Conservation (phyloP, 2,329 filamentous ascomycete genomes). For the Anthostomella pinea region DNA sequence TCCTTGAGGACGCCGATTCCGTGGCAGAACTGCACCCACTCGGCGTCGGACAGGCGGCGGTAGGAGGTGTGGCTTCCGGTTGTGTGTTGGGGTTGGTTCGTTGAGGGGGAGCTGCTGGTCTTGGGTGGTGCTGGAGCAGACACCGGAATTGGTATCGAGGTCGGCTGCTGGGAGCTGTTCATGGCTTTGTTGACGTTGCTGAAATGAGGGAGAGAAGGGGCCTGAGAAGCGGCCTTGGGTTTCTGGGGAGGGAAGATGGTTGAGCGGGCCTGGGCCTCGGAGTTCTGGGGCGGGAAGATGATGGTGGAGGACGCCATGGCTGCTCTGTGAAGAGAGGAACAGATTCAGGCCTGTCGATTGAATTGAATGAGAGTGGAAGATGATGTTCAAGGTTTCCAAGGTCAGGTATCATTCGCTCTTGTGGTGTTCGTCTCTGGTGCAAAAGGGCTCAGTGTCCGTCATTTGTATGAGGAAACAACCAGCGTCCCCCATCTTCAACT, state of each 20-base stretch:
- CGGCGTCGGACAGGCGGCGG: slow-evolving; percentile 41
- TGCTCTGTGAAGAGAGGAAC: too few species aligned
- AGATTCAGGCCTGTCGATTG: too few species aligned
- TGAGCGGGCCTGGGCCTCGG: slow-evolving; percentile 16
- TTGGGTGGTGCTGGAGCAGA: slow-evolving; percentile 2
- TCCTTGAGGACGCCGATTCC: slow-evolving; percentile 46
- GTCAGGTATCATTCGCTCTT: too few species aligned
- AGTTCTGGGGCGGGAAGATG: slow-evolving; percentile 1
- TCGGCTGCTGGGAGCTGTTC: too few species aligned
- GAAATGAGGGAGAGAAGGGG: slow-evolving; percentile 6
- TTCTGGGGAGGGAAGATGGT: slow-evolving; percentile 9
- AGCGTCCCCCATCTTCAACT: too few species aligned
- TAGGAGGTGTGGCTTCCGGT: slow-evolving; percentile 1
- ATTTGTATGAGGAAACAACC: too few species aligned
- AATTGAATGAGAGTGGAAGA: slow-evolving; percentile 1
- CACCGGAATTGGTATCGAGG: too few species aligned
- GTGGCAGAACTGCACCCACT: slow-evolving; percentile 47
- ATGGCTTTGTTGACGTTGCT: too few species aligned
- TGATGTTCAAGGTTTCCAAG: too few species aligned
- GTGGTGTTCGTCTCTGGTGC: too few species aligned
- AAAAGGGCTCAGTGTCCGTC: too few species aligned
- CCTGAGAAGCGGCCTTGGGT: slow-evolving; percentile 10
- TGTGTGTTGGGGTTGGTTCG: slow-evolving; percentile 3
- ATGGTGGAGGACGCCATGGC: not conserved
- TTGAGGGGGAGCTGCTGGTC: slow-evolving; percentile 4